These are phyloP conservation scores for Globisporangium acanthophoron DNA, from an alignment of 352 stramenopile species.

Conservation along the genomic window DNA sequence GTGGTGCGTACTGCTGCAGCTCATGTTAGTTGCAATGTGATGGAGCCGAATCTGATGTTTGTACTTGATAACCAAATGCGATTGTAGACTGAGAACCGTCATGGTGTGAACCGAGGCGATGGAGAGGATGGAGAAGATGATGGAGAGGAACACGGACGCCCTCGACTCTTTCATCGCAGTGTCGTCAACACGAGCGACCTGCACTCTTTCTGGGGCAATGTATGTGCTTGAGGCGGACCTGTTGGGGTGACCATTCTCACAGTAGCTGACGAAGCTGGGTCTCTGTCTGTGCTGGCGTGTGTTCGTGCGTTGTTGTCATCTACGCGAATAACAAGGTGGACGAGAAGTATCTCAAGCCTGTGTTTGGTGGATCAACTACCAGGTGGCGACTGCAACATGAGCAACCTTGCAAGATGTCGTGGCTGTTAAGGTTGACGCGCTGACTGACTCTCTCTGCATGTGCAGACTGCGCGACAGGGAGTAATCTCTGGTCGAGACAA, in stretches of 20 bases:
- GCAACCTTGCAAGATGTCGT: too few species aligned
- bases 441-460: neutral
- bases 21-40: too few species aligned
- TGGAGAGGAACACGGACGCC: constrained; percentile 15
- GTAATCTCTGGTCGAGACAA: neutral
- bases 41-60: neutral
- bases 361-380: constrained; percentile 47
- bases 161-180: constrained; percentile 19
- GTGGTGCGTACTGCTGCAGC: constrained; percentile 12
- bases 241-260: neutral
- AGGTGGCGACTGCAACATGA: neutral
- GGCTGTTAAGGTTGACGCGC: too few species aligned
- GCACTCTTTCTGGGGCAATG: constrained; percentile 64
- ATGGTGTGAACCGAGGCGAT: constrained; percentile 15
- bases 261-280: too few species aligned
- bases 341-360: constrained; percentile 59
- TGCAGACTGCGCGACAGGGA: constrained; percentile 8
- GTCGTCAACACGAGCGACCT: constrained; percentile 23
- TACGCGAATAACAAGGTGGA: constrained; percentile 30
- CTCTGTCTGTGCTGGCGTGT: neutral
- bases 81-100: constrained; percentile 24
- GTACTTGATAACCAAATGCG: neutral
- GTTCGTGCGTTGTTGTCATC: too few species aligned
- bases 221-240: constrained; percentile 11
- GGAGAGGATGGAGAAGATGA: constrained; percentile 11